Base-by-base conservation (phyloP, 1,139 yeast species). In the Candida neerlandica region DNA sequence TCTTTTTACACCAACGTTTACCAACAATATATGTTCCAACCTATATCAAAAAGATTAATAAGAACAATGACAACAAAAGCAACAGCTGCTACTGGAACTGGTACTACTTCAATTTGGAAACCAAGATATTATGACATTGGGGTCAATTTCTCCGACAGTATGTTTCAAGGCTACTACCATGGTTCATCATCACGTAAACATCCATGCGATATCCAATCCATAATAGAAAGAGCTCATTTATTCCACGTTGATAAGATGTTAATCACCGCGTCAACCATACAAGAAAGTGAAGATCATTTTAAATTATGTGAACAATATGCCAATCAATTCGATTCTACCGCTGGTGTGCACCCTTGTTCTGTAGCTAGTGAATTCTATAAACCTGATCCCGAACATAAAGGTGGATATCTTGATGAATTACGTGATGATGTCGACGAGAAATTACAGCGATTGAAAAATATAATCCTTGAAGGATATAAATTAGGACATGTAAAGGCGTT, bases 301-400 rank as follows among this genome's bases (percentile, higher is more conserved):
- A 63, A 58, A 26, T 62, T 73, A 19, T 73, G 75, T 54, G 65
- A 54, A 48, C 56, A 57, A 49, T 69, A 62, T 55, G 70, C 64
- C 43, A 65, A 67, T 4, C 60, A 65, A 16, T 70, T 85, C 45
- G 75, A 71, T 55, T 82, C 89, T 14, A 94, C 99, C 0, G 94
- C 85, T 1, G 99, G 99, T 10, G 96, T 92, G 1, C 99, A 94
- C 68, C 99, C 99, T 0, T 92, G 98, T 66, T 74, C 86, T 16
- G 96, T 90, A 0, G 78, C 83, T 15, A 86, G 82, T 55, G 89
- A 76, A 52, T 75, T 75, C 53, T 76, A 71, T 48, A 46, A 43
- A 16, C 59, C 55, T 1, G 44, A 41, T 19, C 26, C 15, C 3
- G 2, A 30, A 2, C 14, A 41, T 11, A 9, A 11, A 9, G 27